Conservation (phyloP, 805 yeast genomes). For the Saccharomycopsis sp. region DNA sequence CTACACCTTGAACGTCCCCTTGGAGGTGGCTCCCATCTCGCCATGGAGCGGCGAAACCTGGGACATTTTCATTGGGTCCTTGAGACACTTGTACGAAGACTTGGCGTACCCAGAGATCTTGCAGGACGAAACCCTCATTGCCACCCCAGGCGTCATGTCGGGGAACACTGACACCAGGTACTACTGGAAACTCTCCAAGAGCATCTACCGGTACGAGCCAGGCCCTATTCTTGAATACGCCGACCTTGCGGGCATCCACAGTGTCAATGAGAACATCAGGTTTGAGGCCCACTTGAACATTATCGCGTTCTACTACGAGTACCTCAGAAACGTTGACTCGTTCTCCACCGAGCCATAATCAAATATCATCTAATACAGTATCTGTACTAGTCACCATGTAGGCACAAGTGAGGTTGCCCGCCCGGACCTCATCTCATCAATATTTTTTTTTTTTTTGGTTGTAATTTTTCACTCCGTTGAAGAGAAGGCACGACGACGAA, state of each 20-base stretch:
- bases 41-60: conserved; percentile 41
- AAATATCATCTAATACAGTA: no score
- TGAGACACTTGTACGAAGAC: conserved; percentile 55
- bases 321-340: conserved; percentile 38
- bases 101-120: conserved; percentile 31
- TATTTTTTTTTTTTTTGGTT: no score
- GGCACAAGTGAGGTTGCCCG: no score
- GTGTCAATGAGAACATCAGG: conserved; percentile 52
- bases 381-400: no score
- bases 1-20: conserved; percentile 24
- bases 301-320: conserved; percentile 48
- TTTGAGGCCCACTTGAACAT: conserved; percentile 50
- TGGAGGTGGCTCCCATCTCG: conserved; percentile 47
- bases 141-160: conserved; percentile 52
- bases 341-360: no score
- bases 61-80: conserved; percentile 53
- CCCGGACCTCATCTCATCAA: no score
- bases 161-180: conserved; percentile 66
- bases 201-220: conserved; percentile 56
- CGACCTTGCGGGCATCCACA: conserved; percentile 38
- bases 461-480: no score
- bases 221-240: neutral
- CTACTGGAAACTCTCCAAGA: conserved; percentile 53
- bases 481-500: no score
- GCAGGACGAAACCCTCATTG: conserved; percentile 27